A percentile compares a stretch with the other conserved stretches of the same genome.
Conservation (phyloP, 2,329 filamentous ascomycete genomes). For the Exserohilum rostratum region DNA sequence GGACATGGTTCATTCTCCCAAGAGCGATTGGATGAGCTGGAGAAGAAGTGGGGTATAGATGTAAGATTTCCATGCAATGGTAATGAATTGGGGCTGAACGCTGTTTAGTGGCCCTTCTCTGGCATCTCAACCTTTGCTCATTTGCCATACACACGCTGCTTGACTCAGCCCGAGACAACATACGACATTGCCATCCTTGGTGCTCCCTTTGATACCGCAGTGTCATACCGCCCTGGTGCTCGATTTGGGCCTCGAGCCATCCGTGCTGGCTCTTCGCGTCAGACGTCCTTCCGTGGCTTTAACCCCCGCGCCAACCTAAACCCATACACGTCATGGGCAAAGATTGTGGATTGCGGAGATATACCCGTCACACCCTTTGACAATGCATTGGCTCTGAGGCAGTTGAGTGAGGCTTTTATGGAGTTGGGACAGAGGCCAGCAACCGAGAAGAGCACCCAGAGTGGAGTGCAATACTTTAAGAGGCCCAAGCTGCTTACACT, state of each 20-base stretch:
- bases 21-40: constrained; percentile 39
- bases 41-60: constrained; percentile 52
- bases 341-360: constrained; percentile 86
- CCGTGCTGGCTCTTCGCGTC: constrained; percentile 79
- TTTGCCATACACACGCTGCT: constrained; percentile 55
- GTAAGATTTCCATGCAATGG: constrained; percentile 23
- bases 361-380: constrained; percentile 87
- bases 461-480: constrained; percentile 50
- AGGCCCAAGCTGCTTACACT: constrained; percentile 56
- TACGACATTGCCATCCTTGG: constrained; percentile 59
- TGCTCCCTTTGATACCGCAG: constrained; percentile 58
- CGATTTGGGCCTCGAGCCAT: constrained; percentile 89
- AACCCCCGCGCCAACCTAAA: constrained; percentile 84
- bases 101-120: constrained; percentile 65
- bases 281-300: constrained; percentile 79
- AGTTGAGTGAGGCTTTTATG: constrained; percentile 82
- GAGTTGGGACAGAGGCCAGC: constrained; percentile 65
- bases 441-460: constrained; percentile 45
- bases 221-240: constrained; percentile 53
- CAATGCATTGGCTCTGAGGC: constrained; percentile 77
- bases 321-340: constrained; percentile 80
- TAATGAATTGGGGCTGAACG: constrained; percentile 10
- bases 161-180: constrained; percentile 52
- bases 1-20: constrained; percentile 31
- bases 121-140: constrained; percentile 68